These are phyloP conservation scores for Coffea humblotiana DNA, from an alignment of 305 asterid species.

Conservation along the genomic window DNA sequence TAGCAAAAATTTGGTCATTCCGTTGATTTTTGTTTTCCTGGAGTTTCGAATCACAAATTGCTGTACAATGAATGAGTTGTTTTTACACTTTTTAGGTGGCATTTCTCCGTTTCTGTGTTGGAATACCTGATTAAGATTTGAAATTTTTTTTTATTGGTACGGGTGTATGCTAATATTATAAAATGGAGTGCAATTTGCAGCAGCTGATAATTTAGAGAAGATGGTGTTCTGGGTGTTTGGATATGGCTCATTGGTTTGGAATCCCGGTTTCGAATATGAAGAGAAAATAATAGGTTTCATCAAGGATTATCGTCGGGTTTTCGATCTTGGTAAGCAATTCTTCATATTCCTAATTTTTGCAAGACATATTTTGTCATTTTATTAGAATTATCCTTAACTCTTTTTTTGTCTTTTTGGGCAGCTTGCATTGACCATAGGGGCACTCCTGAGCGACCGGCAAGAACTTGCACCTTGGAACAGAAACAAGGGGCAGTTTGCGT, in stretches of 20 bases:
- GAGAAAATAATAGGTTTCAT: conserved; percentile 80
- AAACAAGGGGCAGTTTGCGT: conserved; percentile 69
- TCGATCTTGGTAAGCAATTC: conserved; percentile 64
- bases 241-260: conserved; percentile 96
- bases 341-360: neutral
- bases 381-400: neutral
- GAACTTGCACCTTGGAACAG: conserved; percentile 91
- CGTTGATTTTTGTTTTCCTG: too few relatives aligned
- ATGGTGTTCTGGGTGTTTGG: conserved; percentile 99
- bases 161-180: too few relatives aligned
- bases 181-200: neutral
- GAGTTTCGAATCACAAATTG: neutral
- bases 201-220: neutral
- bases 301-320: conserved; percentile 81
- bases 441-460: conserved; percentile 91
- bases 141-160: too few relatives aligned
- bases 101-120: too few relatives aligned
- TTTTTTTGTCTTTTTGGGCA: conserved; percentile 22
- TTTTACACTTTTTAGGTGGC: neutral
- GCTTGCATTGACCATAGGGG: conserved; percentile 99
- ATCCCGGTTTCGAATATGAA: conserved; percentile 88
- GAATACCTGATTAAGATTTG: neutral
- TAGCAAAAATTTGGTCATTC: neutral
- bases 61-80: neutral
- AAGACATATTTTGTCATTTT: conserved; percentile 10